Base-by-base conservation (phyloP, 2,329 filamentous ascomycete species). In the Colletotrichum orchidophilum region DNA sequence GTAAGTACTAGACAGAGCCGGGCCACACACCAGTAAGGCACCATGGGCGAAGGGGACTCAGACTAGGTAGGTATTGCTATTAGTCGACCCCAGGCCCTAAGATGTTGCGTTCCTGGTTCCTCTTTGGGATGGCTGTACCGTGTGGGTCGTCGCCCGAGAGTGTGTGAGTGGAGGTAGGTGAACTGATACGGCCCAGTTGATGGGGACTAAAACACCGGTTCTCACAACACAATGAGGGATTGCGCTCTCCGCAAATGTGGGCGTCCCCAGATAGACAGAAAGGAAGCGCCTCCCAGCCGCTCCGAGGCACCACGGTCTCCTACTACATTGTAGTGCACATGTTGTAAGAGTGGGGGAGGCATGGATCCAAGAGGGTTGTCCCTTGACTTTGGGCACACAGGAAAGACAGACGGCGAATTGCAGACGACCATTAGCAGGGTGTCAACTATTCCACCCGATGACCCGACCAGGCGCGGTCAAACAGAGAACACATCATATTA, bases 141-240 rank as follows among this genome's bases (percentile, higher is more conserved):
- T 61, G 58, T 49, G 46, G 54, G 67, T 18, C 39, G 39, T 46
- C 18, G 21, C 39, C 39, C 39, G 39, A 46, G 39, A 46, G 39
- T n/a, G 18, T 27, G 53, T 50, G 66, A 46, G 68, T 49, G 58
- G 64, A 62, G 57, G 53, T 27, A 50, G 50, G 39, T 27, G 50
- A 62, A 63, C 50, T 29, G 68, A 50, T 52, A 58, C 57, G 52
- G 26, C 57, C 68, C 58, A 46, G 26, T 58, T 33, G 8, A 67
- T 6, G 26, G 57, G 54, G 31, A 62, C 68, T 63, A 71, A 63
- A 68, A 58, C 63, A 58, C 39, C 42, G 58, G 29, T 58, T 53
- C 35, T 61, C 58, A 35, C 67, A n/a, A 33, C 35, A 52, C 31
- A 18, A 54, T 61, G 39, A 46, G 59, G 46, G 53, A 53, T 50